Base-by-base conservation (phyloP, 2,329 filamentous ascomycete species). In the Penicillium sp. region DNA sequence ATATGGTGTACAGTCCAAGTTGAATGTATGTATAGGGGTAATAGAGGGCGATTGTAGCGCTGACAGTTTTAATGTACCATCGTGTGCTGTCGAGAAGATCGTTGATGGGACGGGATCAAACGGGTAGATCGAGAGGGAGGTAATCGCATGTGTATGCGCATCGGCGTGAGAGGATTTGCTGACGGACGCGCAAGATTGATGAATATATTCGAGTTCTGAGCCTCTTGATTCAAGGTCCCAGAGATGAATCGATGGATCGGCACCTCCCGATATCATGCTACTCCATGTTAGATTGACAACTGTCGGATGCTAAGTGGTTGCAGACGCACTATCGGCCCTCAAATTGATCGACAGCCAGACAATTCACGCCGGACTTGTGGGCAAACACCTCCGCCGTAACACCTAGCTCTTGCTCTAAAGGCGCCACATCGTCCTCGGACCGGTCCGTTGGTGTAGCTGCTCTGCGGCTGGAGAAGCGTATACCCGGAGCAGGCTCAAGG, bases 221-320 rank as follows among this genome's bases (percentile, higher is more conserved):
- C 77, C 70, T 62, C 79, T 77, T 47, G 82, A 77, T 66, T 96
- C 89, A 7, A 97, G 82, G 73, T 97, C 88, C 92, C 92, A 97
- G 43, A 97, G 76, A 62, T 87, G 89, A 67, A 97, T 85, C 0
- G 88, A 89, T 10, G 89, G 90, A 69, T 96, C 91, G 5, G 90
- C 88, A 30, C 92, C 91, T 4, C 90, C 93, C 0, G 92, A 96
- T 2, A 96, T 75, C 59, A 97, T 81, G 62, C 89, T 88, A 65
- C 22, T 17, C 11, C 11, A 49, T 69, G 57, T 70, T 56, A 22
- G 46, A 22, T 30, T 36, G 35, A 16, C 9, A 33, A 36, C 33
- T 5, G 12, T 42, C 33, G 19, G 14, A 16, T 19, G 9, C 36
- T 19, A 33, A 33, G 26, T 19, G 44, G 36, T 42, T 36, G 22